Conservation (phyloP, 495 filamentous ascomycete species). For the Aspergillus haitiensis region DNA sequence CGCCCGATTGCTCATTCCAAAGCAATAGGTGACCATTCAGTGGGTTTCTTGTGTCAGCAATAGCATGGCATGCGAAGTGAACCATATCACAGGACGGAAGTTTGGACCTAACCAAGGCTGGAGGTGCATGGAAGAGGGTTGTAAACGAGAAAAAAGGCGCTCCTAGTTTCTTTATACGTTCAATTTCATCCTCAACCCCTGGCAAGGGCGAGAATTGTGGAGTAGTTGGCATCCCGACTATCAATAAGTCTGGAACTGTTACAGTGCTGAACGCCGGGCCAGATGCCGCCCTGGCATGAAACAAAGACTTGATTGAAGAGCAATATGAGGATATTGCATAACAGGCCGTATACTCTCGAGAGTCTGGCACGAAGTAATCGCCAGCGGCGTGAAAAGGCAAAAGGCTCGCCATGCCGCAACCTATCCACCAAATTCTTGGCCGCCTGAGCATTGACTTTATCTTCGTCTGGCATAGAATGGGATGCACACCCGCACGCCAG, state of each 20-base stretch:
- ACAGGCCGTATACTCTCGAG: slow-evolving; percentile 13
- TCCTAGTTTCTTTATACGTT: neutral
- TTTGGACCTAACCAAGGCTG: slow-evolving; percentile 1
- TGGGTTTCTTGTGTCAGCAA: slow-evolving; percentile 9
- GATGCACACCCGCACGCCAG: neutral
- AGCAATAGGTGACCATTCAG: slow-evolving; percentile 4
- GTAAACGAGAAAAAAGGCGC: neutral
- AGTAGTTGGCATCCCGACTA: neutral
- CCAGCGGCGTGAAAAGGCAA: slow-evolving; percentile 13
- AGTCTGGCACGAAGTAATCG: slow-evolving; percentile 7
- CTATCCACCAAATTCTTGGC: slow-evolving; percentile 13
- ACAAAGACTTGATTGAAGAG: neutral
- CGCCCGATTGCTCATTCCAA: no score
- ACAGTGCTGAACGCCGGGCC: neutral
- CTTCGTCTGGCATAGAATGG: neutral
- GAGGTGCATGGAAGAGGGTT: neutral
- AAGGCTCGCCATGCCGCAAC: slow-evolving; percentile 10
- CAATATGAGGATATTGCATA: slow-evolving; percentile 5
- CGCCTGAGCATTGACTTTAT: neutral
- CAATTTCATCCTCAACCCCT: neutral
- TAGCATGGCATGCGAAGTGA: slow-evolving; percentile 20
- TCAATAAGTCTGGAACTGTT: neutral
- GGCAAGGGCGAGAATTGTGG: neutral
- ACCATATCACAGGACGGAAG: neutral
- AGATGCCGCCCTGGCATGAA: neutral